Percentiles rank a stretch among this genome's conserved stretches.
These are phyloP conservation scores for Chytridiales sp. DNA, from an alignment of 371 early-diverging fungal genomes.

Conservation along the genomic window DNA sequence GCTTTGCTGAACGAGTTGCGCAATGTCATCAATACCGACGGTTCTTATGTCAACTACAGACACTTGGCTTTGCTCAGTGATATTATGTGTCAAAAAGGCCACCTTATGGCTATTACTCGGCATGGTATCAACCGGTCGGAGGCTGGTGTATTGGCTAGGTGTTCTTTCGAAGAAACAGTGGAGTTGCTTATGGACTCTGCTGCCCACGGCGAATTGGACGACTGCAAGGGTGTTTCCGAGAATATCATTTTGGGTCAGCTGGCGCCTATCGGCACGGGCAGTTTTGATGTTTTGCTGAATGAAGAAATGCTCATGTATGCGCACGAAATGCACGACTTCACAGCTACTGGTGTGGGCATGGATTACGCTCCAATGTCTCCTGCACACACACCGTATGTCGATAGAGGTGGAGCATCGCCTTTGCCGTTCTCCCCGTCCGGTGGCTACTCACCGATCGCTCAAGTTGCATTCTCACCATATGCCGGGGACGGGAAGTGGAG, in stretches of 20 bases:
- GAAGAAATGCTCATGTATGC: slow-evolving; percentile 79
- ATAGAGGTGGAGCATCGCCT: slow-evolving; percentile 27
- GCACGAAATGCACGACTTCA: slow-evolving; percentile 27
- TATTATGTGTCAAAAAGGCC: slow-evolving; percentile 97
- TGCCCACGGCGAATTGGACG: slow-evolving; percentile 88
- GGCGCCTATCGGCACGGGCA: slow-evolving; percentile 98
- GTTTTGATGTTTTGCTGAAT: slow-evolving; percentile 89
- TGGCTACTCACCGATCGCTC: slow-evolving; percentile 46
- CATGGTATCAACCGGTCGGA: slow-evolving; percentile 99
- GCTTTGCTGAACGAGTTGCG: slow-evolving; percentile 93
- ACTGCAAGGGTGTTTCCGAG: slow-evolving; percentile 96
- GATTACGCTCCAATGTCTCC: slow-evolving; percentile 31
- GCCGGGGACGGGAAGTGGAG: slow-evolving; percentile 12
- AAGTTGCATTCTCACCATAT: slow-evolving; percentile 67
- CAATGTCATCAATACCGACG: slow-evolving; percentile 96
- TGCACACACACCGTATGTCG: slow-evolving; percentile 45
- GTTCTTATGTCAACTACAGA: slow-evolving; percentile 99
- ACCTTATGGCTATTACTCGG: slow-evolving; percentile 96
- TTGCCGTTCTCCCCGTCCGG: slow-evolving; percentile 33
- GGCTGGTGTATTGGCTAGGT: slow-evolving; percentile 95
- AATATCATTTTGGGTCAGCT: slow-evolving; percentile 99
- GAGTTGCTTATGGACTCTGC: slow-evolving; percentile 99
- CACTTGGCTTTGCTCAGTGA: slow-evolving; percentile 96
- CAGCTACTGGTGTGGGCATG: neutral
- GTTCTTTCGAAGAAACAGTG: slow-evolving; percentile 99